Base-by-base conservation (phyloP, 2,329 filamentous ascomycete genomes). In the Paraphoma chrysanthemicola region DNA sequence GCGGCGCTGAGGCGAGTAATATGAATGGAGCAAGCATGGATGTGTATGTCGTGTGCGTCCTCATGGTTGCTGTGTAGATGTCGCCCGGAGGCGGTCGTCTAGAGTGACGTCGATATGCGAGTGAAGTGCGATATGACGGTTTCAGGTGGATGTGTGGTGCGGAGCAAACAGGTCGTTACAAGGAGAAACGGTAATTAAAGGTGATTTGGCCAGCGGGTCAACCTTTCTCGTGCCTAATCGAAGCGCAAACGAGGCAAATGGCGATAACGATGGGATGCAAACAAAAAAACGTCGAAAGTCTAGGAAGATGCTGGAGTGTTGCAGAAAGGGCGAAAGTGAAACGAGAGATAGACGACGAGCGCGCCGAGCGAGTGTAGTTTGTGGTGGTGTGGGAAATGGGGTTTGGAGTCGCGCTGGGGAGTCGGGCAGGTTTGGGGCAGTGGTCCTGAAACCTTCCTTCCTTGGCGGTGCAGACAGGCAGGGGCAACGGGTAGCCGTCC, bases 1-100 rank as follows among this genome's bases (percentile, higher is more conserved):
- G 69, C 39, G 75, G 75, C 42, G 72, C 72, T 5, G 72, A 73
- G 36, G 71, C 73, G 46, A 77, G 62, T 58, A 78, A 64, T 66
- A 77, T 53, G 29, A 74, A 73, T n/a, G 74, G 70, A 23, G 73
- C 71, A 52, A 77, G 71, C 74, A 77, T 77, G 49, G 69, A 59
- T 42, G 74, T 70, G 60, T 70, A 73, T 64, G 73, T 70, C 57
- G 60, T 68, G 66, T 74, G 71, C 44, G 64, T 55, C 60, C 71
- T 71, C 74, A 77, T 77, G 49, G 44, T 65, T 53, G 56, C 36
- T 48, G 54, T 45, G 51, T 3, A 36, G 9, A 14, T 56, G 58
- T 62, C 72, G 74, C 72, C 72, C 64, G 63, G 49, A 63, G 71
- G 74, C 72, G 70, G 60, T 60, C 49, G 55, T 53, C 46, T 41